Percentiles rank a stretch among this genome's conserved stretches.
Evolutionary conservation across 2,329 filamentous ascomycete genomes (phyloP).

Genomic region (Hypoxylon sp.): DNA sequence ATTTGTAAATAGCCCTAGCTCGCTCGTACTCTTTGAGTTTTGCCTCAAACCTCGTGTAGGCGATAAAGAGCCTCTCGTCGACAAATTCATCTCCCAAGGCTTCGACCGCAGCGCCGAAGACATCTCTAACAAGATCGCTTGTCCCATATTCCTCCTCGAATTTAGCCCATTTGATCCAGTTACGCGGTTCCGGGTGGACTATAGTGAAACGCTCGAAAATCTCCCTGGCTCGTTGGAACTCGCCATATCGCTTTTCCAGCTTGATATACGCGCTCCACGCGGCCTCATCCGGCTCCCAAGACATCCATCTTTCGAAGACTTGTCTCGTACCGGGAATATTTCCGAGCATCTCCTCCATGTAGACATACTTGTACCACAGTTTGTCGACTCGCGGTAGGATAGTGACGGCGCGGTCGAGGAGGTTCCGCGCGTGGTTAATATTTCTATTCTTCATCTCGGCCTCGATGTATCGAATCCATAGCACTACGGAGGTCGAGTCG

Average conservation of each 20-base stretch:
- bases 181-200: constrained; percentile 92
- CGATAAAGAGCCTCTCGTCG: constrained; percentile 94
- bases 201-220: constrained; percentile 92
- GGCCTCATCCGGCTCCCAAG: constrained; percentile 95
- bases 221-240: constrained; percentile 88
- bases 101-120: constrained; percentile 89
- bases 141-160: constrained; percentile 98
- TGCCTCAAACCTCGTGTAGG: constrained; percentile 94
- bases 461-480: constrained; percentile 96
- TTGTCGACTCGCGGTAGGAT: constrained; percentile 93
- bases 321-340: constrained; percentile 93
- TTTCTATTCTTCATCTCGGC: constrained; percentile 95
- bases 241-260: constrained; percentile 92
- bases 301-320: constrained; percentile 98
- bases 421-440: constrained; percentile 95
- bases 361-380: constrained; percentile 99
- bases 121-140: constrained; percentile 89
- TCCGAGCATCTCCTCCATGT: constrained; percentile 97
- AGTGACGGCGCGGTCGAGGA: constrained; percentile 94
- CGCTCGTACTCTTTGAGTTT: constrained; percentile 96
- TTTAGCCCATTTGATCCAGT: constrained; percentile 99
- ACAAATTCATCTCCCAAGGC: constrained; percentile 93
- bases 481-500: constrained; percentile 83
- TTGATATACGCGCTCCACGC: constrained; percentile 98
- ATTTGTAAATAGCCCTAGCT: constrained; percentile 95